phyloP scores from a whole-genome alignment of 2,329 filamentous ascomycete genomes.

The Geosmithia putterillii region DNA sequence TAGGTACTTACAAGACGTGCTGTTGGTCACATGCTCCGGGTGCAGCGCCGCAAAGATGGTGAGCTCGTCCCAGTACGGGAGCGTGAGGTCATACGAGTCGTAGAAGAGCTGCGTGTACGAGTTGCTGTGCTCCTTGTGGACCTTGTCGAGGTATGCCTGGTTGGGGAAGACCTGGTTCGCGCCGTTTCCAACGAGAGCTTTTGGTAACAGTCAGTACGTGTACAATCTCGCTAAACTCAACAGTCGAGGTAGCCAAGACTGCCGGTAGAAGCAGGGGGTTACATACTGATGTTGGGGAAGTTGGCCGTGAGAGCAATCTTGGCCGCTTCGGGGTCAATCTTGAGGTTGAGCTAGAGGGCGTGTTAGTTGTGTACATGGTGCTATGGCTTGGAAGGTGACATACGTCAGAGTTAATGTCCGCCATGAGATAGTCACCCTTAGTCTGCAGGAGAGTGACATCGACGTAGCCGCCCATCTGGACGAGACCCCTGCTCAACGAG shows the following conservation, averaged over 20 bases:
- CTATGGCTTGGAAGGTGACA: constrained; percentile 1
- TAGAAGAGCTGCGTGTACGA: constrained; percentile 2
- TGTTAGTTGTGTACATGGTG: constrained; percentile 6
- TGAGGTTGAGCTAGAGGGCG: constrained; percentile 30
- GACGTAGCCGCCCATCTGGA: constrained; percentile 38
- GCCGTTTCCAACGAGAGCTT: constrained; percentile 26
- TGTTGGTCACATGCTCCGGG: constrained; percentile 1
- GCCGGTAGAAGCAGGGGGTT: not conserved
- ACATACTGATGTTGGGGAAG: constrained; percentile 26
- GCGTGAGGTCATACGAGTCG: not conserved
- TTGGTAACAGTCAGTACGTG: not conserved
- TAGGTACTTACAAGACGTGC: constrained; percentile 1
- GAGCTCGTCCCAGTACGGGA: constrained; percentile 3
- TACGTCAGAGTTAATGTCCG: constrained; percentile 13
- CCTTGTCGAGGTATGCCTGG: constrained; percentile 12
- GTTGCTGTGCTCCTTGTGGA: not conserved
- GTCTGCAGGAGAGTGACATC: constrained; percentile 24
- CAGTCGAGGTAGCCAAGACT: not conserved
- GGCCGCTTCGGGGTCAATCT: constrained; percentile 35
- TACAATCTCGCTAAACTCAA: too few species aligned
- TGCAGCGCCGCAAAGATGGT: constrained; percentile 1
- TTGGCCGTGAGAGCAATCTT: constrained; percentile 34
- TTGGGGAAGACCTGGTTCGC: constrained; percentile 32
- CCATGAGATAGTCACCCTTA: constrained; percentile 6
- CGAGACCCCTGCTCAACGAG: constrained; percentile 27